Evolutionary conservation across 768 basidiomycete species (phyloP), one percentile per base, ranked within the genome.

Genomic region (Amylocystis lapponica): DNA sequence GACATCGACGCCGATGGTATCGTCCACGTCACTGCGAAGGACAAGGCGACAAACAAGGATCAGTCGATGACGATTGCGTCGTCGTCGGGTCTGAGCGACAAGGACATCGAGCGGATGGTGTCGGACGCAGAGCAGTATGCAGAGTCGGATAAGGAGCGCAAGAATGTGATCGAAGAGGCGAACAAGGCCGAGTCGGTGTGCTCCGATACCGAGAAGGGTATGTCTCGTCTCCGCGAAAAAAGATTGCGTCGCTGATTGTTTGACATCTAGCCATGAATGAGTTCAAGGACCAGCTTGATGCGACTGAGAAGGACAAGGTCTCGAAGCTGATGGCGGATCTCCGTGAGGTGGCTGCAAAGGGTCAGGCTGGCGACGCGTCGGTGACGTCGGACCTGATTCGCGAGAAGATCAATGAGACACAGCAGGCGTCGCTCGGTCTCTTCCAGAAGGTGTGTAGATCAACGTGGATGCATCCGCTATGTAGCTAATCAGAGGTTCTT

Each of bases 371-470:
- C 41, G 94, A 96, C 56, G 75, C 76, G 11, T 77, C 76, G 29
- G 67, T 96, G 54, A 88, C 83, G 43, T 79, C 92, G 27, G 94
- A 97, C 30, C 62, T 72, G 43, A 93, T 99, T 70, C 85, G 89
- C 59, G 85, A 86, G 63, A 93, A 92, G 79, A 85, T 95, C 58
- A 81, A 75, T 63, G 91, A 92, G 70, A 91, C 92, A 4, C 95
- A 98, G 60, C 83, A 87, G 56, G 95, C 94, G 13, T 94, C 91
- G 14, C 80, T 98, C 27, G 88, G 89, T 47, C 83, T 98, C 46
- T 98, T 98, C 94, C 87, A 95, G 68, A 95, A 93, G 83, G 83
- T n/a, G n/a, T n/a, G n/a, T n/a, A n/a, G n/a, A n/a, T n/a, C n/a
- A n/a, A n/a, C n/a, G n/a, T n/a, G n/a, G n/a, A n/a, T 76, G 29